Evolutionary conservation across 2,329 filamentous ascomycete genomes (phyloP).

Genomic region (Allantophomopsis lycopodina): DNA sequence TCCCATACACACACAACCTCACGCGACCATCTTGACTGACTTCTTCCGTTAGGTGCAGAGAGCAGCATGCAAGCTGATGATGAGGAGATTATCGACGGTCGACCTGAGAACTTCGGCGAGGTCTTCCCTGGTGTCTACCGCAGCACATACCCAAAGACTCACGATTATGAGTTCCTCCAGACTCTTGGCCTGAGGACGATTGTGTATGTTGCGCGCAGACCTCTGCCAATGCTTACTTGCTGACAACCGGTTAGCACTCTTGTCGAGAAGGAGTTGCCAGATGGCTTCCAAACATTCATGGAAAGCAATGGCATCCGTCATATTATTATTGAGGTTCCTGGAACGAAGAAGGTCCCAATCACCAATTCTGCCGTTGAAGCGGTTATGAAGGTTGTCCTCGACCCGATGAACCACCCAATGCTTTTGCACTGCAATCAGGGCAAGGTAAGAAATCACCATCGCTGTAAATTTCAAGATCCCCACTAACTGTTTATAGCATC

Average conservation of each 20-base stretch:
- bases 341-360: constrained; percentile 75
- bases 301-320: constrained; percentile 54
- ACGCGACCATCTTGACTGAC: no score
- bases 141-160: constrained; percentile 62
- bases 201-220: constrained; percentile 37
- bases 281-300: constrained; percentile 48
- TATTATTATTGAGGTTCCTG: constrained; percentile 61
- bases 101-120: constrained; percentile 61
- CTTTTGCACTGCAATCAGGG: constrained; percentile 91
- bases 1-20: no score
- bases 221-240: constrained; percentile 1
- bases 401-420: constrained; percentile 63
- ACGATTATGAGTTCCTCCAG: constrained; percentile 58
- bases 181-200: constrained; percentile 64
- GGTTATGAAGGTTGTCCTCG: constrained; percentile 58
- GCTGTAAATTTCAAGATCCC: neutral
- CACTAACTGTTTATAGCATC: constrained; percentile 39
- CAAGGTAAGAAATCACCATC: constrained; percentile 33
- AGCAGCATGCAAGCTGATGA: no score
- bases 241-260: constrained; percentile 32
- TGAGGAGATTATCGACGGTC: no score
- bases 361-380: constrained; percentile 51
- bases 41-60: no score
- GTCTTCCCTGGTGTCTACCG: constrained; percentile 67
- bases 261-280: constrained; percentile 44